Conservation (phyloP, 1,284 basidiomycete genomes). For the Jaminaea rosea region DNA sequence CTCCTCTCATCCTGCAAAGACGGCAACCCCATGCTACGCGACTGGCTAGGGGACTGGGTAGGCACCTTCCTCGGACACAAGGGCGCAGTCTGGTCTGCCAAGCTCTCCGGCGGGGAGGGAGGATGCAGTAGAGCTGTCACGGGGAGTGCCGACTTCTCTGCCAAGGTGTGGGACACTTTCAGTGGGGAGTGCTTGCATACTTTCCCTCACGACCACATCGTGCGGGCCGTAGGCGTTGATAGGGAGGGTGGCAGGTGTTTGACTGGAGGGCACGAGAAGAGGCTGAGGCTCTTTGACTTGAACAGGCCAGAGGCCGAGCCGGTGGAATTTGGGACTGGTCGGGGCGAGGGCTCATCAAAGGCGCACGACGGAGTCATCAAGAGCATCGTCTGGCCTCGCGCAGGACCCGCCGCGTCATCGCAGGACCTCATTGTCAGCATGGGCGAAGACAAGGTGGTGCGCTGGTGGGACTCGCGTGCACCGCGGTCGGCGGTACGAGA, state of each 20-base stretch:
- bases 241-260: slow-evolving; percentile 61
- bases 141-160: slow-evolving; percentile 93
- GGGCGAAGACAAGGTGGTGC: slow-evolving; percentile 80
- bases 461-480: slow-evolving; percentile 89
- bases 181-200: slow-evolving; percentile 77
- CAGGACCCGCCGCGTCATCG: no score
- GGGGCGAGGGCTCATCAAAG: no score
- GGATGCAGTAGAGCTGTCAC: slow-evolving; percentile 78
- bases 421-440: slow-evolving; percentile 72
- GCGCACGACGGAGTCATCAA: slow-evolving; percentile 79
- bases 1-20: slow-evolving; percentile 46
- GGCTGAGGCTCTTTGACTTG: slow-evolving; percentile 87
- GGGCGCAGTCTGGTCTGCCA: slow-evolving; percentile 94
- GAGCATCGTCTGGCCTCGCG: slow-evolving; percentile 78
- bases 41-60: slow-evolving; percentile 81
- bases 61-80: slow-evolving; percentile 97
- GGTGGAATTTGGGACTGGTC: slow-evolving; percentile 57
- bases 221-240: slow-evolving; percentile 82
- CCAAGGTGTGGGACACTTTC: slow-evolving; percentile 97
- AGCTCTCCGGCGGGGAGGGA: slow-evolving; percentile 62
- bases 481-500: no score
- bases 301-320: slow-evolving; percentile 64
- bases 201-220: slow-evolving; percentile 95
- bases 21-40: slow-evolving; percentile 43
- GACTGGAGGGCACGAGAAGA: slow-evolving; percentile 96